Evolutionary conservation across 805 yeast species (phyloP), one percentile per base, ranked within the genome.

Genomic region (Yarrowia alimentaria): DNA sequence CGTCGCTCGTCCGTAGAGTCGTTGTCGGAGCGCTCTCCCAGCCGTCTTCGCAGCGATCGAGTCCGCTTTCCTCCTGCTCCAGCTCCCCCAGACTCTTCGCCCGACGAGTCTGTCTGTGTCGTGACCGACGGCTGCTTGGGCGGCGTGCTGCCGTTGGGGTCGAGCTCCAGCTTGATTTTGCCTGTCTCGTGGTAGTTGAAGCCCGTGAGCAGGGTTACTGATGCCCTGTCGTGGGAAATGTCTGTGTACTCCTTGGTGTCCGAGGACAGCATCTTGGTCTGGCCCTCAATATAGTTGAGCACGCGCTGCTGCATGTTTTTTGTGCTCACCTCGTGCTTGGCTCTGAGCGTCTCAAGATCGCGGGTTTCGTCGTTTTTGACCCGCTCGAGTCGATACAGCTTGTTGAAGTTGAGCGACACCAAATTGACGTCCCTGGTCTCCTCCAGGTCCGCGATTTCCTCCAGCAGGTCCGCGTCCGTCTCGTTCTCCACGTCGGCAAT

Each of bases 401-500:
- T 32, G 47, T 40, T 40, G 26, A 40, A 40, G 18, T 40, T 40
- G 33, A 40, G 47, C 13, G 33, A 26, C 25, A 43, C 50, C n/a
- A 43, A 30, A 13, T 43, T 30, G 18, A 30, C 9, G 37, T 43
- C 50, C 21, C 50, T 16, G 3, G 22, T 31, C 12, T 43, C 50
- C 16, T 26, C 50, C 21, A 43, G 22, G 13, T 43, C 50, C 17
- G 21, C 50, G 21, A 43, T 26, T n/a, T 43, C 50, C 29, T 43
- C 37, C 37, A 43, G 14, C 37, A 43, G 30, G 21, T 43, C 37
- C 37, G 17, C 28, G 21, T 43, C 50, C 9, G 37, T 43, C 30
- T 43, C 50, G 22, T 30, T 25, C 17, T 43, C 50, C 29, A 43
- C 50, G 4, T 26, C 37, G 16, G 50, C 50, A 17, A 43, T 43